Base-by-base conservation (phyloP, 805 yeast species). In the Monosporozyma unispora region DNA sequence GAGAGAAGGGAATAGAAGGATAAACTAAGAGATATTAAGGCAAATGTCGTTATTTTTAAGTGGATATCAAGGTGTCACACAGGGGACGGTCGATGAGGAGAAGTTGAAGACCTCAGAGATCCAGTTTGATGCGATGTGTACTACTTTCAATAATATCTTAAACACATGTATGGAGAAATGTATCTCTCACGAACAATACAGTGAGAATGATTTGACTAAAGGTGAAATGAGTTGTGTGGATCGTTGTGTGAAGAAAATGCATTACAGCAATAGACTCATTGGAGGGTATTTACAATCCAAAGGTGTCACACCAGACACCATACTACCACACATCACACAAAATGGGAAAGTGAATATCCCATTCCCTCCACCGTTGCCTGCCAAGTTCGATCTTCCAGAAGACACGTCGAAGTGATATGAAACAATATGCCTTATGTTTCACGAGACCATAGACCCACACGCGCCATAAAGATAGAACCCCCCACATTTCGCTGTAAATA, bases 181-280 rank as follows among this genome's bases (percentile, higher is more conserved):
- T 67, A 76, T 93, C 39, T 82, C 84, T 11, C 63, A 58, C n/a
- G 78, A 74, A n/a, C 86, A 83, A 54, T 90, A 85, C 67, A 87
- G 87, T 14, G 98, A 91, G 58, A 75, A 78, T 9, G 97, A 91
- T 23, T 70, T 90, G 48, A 81, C 79, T 54, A 88, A 89, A 59
- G 97, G 96, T 35, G 97, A 90, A 63, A 68, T 74, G 51, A 75
- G 79, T 43, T 91, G 97, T 64, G 70, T 87, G 10, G 96, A 89
- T 64, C 72, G 97, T 52, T 90, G 98, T 69, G 91, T 86, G 42
- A 68, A 80, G 54, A 90, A 90, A 66, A 89, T 82, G 66, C 86
- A 88, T 71, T 75, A 75, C 57, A 82, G 89, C 44, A 89, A 83
- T 63, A 66, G 78, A 43, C 62, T 75, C 48, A 70, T 87, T 28